Evolutionary conservation across 257 asterid genomes (phyloP).

Genomic region (Mitragyna speciosa): DNA sequence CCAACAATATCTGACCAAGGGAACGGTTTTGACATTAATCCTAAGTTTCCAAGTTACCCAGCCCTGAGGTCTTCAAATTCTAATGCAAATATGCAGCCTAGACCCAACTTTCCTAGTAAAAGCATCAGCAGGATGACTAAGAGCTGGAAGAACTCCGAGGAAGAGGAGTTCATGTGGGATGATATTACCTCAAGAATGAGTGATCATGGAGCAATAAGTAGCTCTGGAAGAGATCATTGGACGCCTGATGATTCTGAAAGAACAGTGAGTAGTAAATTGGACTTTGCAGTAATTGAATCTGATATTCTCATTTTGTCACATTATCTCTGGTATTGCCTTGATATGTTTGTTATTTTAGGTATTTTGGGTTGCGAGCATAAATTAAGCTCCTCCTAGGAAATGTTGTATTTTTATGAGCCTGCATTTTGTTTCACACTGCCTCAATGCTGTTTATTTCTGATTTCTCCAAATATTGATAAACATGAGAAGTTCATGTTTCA

Average conservation of each 20-base stretch:
- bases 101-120: slow-evolving; percentile 33
- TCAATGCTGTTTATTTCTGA: background rate
- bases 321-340: background rate
- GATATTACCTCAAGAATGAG: slow-evolving; percentile 54
- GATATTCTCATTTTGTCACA: background rate
- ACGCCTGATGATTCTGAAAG: slow-evolving; percentile 52
- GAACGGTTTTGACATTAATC: slow-evolving; percentile 59
- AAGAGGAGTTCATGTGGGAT: slow-evolving; percentile 82
- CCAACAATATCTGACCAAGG: slow-evolving; percentile 46
- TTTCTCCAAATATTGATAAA: background rate
- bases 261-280: slow-evolving; percentile 40
- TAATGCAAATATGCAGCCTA: slow-evolving; percentile 40
- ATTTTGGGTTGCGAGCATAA: too few species aligned
- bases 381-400: background rate
- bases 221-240: slow-evolving; percentile 56
- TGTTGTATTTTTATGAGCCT: background rate
- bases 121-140: slow-evolving; percentile 41
- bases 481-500: background rate
- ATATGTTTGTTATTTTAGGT: background rate
- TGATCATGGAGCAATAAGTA: slow-evolving; percentile 32
- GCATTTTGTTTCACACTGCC: background rate
- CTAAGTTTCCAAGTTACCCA: slow-evolving; percentile 45
- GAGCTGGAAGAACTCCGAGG: slow-evolving; percentile 87
- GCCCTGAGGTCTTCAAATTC: slow-evolving; percentile 33
- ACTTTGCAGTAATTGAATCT: background rate